Base-by-base conservation (phyloP, 139 green algal species). In the Tetradesmus obliquus region DNA sequence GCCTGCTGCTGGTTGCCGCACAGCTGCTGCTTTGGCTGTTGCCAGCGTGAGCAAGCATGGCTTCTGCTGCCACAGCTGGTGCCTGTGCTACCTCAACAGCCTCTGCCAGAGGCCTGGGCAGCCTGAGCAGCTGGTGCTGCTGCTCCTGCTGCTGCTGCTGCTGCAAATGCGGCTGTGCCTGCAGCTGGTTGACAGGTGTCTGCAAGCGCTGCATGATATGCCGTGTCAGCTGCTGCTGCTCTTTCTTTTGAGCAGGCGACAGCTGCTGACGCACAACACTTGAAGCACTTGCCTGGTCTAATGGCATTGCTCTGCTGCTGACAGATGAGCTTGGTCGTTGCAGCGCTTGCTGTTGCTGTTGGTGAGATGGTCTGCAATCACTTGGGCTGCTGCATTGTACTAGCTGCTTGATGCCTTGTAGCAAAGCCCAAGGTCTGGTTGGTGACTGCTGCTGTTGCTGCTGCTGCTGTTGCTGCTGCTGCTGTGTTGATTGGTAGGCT, bases 281-380 rank as follows among this genome's bases (percentile, higher is more conserved):
- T 74, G 82, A 3, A 76, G 66, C 66, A 24, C 0, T 19, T 10
- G 3, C 3, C 15, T 76, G 66, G 17, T 24, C 17, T 76, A 19
- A 0, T 45, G 32, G 32, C 32, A 0, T 1, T 45, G 32, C 32
- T 45, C 32, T 45, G 32, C 32, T 45, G 32, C 32, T 45, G 32
- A 45, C 32, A 0, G 32, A 0, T 45, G 32, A 45, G 32, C 32
- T 45, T 45, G 32, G 32, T 0, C 32, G 66, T 24, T 3, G 82
- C 82, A 74, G 84, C 84, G 79, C 55, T 57, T 79, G 55, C 55
- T n/a, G 54, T 5, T 88, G 84, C 55, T 87, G 82, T 55, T 72
- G 54, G 19, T 87, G 51, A 71, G 82, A 17, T 72, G 82, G 1
- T 51, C 71, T 57, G 19, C 54, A 72, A 1, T 22, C 4, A 51